A percentile compares a stretch with the other conserved stretches of the same genome.
Evolutionary conservation across 208 protist genomes (phyloP).

Genomic region (Tritrichomonas musculus): DNA sequence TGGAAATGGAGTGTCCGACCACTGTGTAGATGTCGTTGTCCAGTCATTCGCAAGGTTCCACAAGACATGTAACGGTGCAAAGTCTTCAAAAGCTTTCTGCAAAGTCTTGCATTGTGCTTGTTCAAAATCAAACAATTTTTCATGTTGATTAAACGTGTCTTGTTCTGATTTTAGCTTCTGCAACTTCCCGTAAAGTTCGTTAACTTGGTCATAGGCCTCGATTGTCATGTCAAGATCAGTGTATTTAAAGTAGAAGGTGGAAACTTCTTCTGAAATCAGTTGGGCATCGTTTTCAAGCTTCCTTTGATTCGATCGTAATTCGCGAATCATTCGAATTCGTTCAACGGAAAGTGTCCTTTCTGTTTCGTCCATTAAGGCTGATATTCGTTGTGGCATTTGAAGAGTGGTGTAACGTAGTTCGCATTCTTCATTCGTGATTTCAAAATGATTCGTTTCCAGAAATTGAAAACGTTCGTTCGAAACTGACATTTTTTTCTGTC

Average conservation of each 20-base stretch:
- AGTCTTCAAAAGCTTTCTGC: background rate
- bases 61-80: background rate
- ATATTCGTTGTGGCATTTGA: background rate
- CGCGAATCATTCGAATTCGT: background rate
- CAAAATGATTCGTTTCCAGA: background rate
- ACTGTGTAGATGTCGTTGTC: background rate
- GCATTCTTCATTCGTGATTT: conserved; percentile 24
- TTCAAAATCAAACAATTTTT: conserved; percentile 8
- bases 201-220: background rate
- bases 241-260: background rate
- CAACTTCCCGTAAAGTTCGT: background rate
- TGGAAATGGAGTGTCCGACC: background rate
- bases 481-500: background rate
- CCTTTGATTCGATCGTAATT: background rate
- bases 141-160: background rate
- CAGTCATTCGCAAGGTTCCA: conserved; percentile 10
- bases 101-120: background rate
- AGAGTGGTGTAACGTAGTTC: background rate
- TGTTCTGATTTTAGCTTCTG: background rate
- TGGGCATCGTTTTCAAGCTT: background rate
- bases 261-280: background rate
- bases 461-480: background rate
- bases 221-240: background rate
- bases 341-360: background rate
- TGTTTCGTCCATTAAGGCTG: background rate